Base-by-base conservation (phyloP, 768 basidiomycete species). In the Mycena rebaudengoi region DNA sequence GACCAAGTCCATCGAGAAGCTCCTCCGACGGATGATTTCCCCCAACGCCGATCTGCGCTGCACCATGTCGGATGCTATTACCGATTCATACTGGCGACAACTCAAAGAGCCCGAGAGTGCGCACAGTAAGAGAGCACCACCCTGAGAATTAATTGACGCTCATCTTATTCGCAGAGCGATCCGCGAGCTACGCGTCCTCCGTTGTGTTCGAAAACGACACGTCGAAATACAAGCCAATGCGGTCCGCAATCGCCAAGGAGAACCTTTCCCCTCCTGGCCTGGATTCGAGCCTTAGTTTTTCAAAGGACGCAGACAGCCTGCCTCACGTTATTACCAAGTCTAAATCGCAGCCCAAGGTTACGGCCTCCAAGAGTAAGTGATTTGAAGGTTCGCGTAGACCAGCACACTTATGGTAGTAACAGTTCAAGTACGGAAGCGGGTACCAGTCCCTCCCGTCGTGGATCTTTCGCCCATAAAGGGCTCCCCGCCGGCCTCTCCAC, bases 21-120 rank as follows among this genome's bases (percentile, higher is more conserved):
- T 95, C 53, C 76, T 95, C 14, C 84, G 85, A n/a, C 78, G 89
- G 50, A 94, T 95, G 94, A 83, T 94, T 26, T 79, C 85, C 10
- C 91, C 94, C 12, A 92, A 92, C 70, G 91, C 91, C n/a, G 91
- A 94, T 70, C 71, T 93, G 60, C 85, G 93, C 11, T 91, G 88
- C 68, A 93, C 87, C 0, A 87, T 91, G 1, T 75, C 79, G 6
- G 86, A 91, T 52, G 86, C 88, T 0, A 86, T 92, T 75, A 75
- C 69, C 23, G 92, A 95, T 69, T 61, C 80, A 1, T 95, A 90
- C 72, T 95, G 92, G 91, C 74, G 78, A 7, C 69, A 71, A 25
- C 37, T 68, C 59, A 73, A 72, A 56, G 71, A 74, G 20, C 65
- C 77, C 13, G 62, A 73, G 44, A 66, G 65, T 40, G 62, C 73